phyloP scores from a whole-genome alignment of 1,284 basidiomycete species.

The Vanrija sp. region DNA sequence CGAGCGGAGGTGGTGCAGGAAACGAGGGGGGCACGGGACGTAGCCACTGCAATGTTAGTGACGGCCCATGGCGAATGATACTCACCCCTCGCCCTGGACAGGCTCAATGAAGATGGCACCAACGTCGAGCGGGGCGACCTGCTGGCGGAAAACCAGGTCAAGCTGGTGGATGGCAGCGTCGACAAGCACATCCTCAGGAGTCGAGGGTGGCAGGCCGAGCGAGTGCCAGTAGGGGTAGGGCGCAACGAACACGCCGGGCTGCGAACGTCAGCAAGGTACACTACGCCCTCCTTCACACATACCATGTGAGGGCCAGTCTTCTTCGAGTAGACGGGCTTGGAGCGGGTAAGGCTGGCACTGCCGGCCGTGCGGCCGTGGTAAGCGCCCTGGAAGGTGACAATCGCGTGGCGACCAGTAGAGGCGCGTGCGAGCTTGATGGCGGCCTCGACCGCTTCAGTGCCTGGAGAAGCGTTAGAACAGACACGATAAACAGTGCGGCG shows the following conservation, averaged over 20 bases:
- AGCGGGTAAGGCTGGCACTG: constrained; percentile 78
- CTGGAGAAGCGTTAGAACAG: constrained; percentile 1
- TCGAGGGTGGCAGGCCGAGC: constrained; percentile 60
- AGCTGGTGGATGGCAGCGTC: constrained; percentile 70
- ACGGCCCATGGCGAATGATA: too few relatives aligned
- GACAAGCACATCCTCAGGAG: constrained; percentile 63
- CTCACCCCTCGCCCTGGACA: constrained; percentile 80
- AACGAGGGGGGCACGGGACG: constrained; percentile 74
- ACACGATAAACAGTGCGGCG: too few relatives aligned
- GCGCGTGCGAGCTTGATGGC: constrained; percentile 58
- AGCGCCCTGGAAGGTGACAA: constrained; percentile 83
- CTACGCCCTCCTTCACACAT: too few relatives aligned
- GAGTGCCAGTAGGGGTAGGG: constrained; percentile 94
- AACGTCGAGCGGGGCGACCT: constrained; percentile 76
- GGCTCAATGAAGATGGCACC: constrained; percentile 88
- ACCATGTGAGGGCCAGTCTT: constrained; percentile 62
- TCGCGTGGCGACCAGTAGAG: constrained; percentile 74
- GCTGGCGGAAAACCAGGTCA: constrained; percentile 74
- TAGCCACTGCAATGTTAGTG: constrained; percentile 58
- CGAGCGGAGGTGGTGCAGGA: constrained; percentile 69
- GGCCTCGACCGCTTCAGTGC: constrained; percentile 41
- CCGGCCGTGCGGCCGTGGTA: constrained; percentile 85
- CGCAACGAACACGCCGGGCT: constrained; percentile 74
- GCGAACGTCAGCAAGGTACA: too few relatives aligned
- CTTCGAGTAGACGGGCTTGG: constrained; percentile 84